Evolutionary conservation across 2,329 filamentous ascomycete species (phyloP), one percentile per base, ranked within the genome.

Genomic region (Fusarium redolens): DNA sequence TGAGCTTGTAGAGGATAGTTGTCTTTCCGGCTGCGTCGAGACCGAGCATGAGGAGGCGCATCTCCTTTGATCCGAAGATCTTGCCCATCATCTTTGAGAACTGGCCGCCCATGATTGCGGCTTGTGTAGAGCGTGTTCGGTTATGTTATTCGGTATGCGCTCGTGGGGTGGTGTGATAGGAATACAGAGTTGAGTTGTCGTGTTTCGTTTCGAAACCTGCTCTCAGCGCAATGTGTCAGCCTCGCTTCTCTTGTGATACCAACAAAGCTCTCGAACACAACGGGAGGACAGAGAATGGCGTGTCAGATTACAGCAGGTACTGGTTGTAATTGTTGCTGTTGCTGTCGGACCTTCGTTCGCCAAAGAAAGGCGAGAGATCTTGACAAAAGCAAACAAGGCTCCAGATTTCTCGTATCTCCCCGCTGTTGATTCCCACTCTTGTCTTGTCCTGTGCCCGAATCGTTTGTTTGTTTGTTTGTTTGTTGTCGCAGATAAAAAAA

Each of bases 21-120:
- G 96, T 99, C 89, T 99, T 99, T 88, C 96, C 96, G 76, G 96
- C 96, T 75, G 96, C 96, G 85, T 99, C 96, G 79, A 98, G 91
- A 79, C 96, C 96, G 78, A 99, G 89, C 96, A 99, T 99, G 82
- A 98, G 88, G 82, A 99, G 92, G 80, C 96, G 93, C 95, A 98
- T 98, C 87, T 98, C 96, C 89, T 97, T 97, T 77, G 96, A 97
- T 85, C 96, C 96, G 88, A 97, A 98, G 88, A 98, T 94, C 91
- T 97, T 97, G 85, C 94, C 93, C 92, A 98, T 95, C 86, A 98
- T 92, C 87, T 97, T 97, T 79, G 94, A 97, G 83, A 98, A 89
- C 85, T 94, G 92, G 81, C 92, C 93, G 86, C 96, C 96, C 96
- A 98, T 98, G 77, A 82, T 92, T 69, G 67, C 74, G 72, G 70